Conservation (phyloP, 2,329 filamentous ascomycete genomes). For the Lachnellula hyalina region DNA sequence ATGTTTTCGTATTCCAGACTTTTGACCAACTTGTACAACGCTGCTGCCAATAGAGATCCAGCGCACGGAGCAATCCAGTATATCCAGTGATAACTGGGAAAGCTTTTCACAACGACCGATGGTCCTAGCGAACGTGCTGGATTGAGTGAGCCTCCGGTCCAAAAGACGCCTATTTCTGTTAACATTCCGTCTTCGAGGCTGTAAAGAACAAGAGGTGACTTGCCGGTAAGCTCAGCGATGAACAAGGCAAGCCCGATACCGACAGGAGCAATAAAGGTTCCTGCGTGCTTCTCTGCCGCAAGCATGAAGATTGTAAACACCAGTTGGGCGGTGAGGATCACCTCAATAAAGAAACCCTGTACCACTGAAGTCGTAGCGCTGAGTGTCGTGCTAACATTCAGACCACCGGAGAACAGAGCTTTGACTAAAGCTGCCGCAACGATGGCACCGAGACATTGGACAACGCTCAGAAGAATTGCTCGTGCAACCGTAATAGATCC, state of each 20-base stretch:
- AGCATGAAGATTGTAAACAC: constrained; percentile 48
- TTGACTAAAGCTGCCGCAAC: constrained; percentile 38
- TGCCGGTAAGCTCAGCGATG: constrained; percentile 39
- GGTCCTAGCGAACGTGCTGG: constrained; percentile 43
- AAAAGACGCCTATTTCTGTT: constrained; percentile 36
- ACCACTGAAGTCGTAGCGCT: constrained; percentile 36
- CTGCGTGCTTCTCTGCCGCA: constrained; percentile 45
- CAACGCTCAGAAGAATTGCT: constrained; percentile 29
- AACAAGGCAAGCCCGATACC: constrained; percentile 44
- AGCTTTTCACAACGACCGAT: constrained; percentile 38
- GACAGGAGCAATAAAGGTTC: constrained; percentile 43
- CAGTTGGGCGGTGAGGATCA: constrained; percentile 43
- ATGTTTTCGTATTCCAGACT: constrained; percentile 46
- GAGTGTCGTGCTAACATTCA: constrained; percentile 39
- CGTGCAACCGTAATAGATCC: constrained; percentile 32
- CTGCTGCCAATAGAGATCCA: constrained; percentile 44
- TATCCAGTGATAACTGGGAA: constrained; percentile 43
- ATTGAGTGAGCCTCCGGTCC: constrained; percentile 44
- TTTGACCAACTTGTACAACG: constrained; percentile 46
- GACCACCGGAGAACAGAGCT: constrained; percentile 39
- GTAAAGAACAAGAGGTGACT: background rate
- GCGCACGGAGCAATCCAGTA: constrained; percentile 48
- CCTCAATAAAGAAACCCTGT: constrained; percentile 46
- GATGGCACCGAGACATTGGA: constrained; percentile 33
- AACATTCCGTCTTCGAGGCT: background rate